These are phyloP conservation scores for Ophiostoma sp. DNA, from an alignment of 2,329 filamentous ascomycete species.

Conservation along the genomic window DNA sequence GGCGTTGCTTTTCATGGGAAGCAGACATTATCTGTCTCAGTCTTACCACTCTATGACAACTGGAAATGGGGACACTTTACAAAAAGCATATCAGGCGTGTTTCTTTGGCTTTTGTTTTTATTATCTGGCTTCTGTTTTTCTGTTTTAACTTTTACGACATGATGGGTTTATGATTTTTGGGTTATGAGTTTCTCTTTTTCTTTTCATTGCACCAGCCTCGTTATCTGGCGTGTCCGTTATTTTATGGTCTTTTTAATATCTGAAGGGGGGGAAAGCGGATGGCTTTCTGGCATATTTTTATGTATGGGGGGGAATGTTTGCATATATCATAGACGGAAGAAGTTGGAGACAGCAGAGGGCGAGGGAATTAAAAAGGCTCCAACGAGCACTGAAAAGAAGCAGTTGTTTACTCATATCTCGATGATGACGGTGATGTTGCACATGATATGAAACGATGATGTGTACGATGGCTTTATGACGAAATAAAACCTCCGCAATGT, in stretches of 20 bases:
- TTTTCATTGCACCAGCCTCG: conserved; percentile 8
- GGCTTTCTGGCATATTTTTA: neutral
- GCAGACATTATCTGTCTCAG: neutral
- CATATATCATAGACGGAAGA: conserved; percentile 7
- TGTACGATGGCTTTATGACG: neutral
- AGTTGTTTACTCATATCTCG: neutral
- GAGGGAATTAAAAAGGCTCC: neutral
- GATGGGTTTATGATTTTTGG: conserved; percentile 29
- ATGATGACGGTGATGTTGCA: neutral
- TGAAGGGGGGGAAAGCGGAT: neutral
- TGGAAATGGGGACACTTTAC: neutral
- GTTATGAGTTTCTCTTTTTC: conserved; percentile 27
- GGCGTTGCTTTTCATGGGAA: neutral
- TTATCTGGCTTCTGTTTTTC: neutral
- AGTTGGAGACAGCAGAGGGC: neutral
- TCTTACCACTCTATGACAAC: neutral
- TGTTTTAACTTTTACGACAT: conserved; percentile 21
- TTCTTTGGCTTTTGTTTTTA: conserved; percentile 18
- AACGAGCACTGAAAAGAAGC: neutral
- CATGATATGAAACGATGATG: neutral
- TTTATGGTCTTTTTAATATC: conserved; percentile 28
- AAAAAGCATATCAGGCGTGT: conserved; percentile 22
- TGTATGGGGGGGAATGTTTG: neutral
- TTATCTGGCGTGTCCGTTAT: conserved; percentile 19
- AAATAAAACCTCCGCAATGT: neutral